Base-by-base conservation (phyloP, 176 grass and related monocot species). In the Secale cereale region DNA sequence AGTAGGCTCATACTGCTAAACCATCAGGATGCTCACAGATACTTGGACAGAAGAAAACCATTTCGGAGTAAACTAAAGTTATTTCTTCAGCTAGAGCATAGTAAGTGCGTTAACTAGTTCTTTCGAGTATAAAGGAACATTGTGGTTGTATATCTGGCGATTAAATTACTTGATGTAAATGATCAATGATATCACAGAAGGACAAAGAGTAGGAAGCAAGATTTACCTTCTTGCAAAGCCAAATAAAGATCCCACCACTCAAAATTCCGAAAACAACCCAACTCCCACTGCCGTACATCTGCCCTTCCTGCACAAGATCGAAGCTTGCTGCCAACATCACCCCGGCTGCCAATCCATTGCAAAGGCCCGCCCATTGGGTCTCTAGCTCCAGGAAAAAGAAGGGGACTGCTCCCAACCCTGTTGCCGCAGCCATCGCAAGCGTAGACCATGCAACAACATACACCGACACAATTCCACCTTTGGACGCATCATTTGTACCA, bases 261-360 rank as follows among this genome's bases (percentile, higher is more conserved):
- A 98, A 86, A 86, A 98, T 88, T 40, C 93, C 97, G 3, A 98
- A 74, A 67, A 98, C 93, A 66, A 98, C 97, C 97, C 93, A 98
- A 65, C 78, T 91, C 57, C 97, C 97, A 69, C 88, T 89, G 29
- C 97, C 97, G 79, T 95, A 90, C 36, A 77, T 62, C 78, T 95
- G 97, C 41, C 97, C 97, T 83, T 98, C 97, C 81, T 94, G 91
- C 63, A 98, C 86, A 14, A 98, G 88, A 77, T 98, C 97, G 28
- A 98, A 98, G 83, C 97, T 98, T 5, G 97, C 97, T 0, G 97
- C 97, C 57, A 98, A 80, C 93, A 98, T 98, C 26, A 98, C 97
- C 76, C 97, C 97, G 0, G 93, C 93, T 0, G 97, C 97, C 23
- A 98, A 54, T 9, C 97, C 97, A 79, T 98, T 98, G 68, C 97